Evolutionary conservation across 495 filamentous ascomycete species (phyloP), one percentile per base, ranked within the genome.

Genomic region (Penicilliopsis zonata): DNA sequence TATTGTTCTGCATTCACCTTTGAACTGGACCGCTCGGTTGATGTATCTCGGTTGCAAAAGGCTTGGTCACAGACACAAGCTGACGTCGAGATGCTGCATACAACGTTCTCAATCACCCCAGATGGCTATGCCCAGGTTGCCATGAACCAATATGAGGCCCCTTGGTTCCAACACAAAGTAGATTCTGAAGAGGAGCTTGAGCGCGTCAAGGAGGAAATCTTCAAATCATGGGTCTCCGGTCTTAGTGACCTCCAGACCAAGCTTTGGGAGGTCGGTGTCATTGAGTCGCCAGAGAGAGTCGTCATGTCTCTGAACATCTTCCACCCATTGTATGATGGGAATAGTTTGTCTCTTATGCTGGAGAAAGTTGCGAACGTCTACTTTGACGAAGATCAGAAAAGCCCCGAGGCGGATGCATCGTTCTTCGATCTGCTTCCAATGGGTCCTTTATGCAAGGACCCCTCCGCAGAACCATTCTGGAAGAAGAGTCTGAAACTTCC

Each of bases 261-360:
- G n/a, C 49, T 67, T 4, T 63, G 69, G 37, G 57, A 65, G 35
- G 38, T 74, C 18, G 42, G 57, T 6, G 33, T 75, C 9, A 34
- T 69, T 9, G 35, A 42, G 12, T 53, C 49, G 12, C 35, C 41
- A 2, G 35, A 36, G 0, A 44, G 36, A 13, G 44, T 39, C 3
- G 37, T 69, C 0, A 52, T 88, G 18, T 56, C 55, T 13, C 44
- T 90, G 17, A 66, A 76, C 25, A 73, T 90, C 1, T 88, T 90
- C 50, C 83, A 90, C 43, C 82, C 68, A 0, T 47, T 88, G 1
- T 90, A 88, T 44, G 83, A 90, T 49, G 82, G 75, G 0, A 77
- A 63, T 40, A 82, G 80, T 36, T 61, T 86, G 10, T 44, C 63
- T 1, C 46, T 80, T 6, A 43, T 87, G 0, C 48, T 88, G 4